Conservation (phyloP, 139 green algal genomes). For the Protoeuglena noctilucae region DNA sequence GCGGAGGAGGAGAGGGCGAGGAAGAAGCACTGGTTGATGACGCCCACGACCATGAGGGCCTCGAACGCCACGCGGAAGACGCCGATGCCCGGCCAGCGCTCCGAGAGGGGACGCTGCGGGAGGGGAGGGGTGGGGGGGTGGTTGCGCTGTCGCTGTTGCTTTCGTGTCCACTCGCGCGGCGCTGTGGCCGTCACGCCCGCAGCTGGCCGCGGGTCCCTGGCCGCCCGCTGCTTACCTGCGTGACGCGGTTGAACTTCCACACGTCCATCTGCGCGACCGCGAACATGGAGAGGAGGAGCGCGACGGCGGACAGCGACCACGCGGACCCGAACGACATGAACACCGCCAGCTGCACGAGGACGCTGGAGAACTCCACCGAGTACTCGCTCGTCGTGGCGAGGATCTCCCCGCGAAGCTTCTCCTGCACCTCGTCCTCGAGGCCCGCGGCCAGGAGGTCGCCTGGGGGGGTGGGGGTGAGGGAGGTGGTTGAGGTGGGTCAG, state of each 20-base stretch:
- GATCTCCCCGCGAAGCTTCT: conserved; percentile 3
- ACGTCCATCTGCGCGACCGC: conserved; percentile 10
- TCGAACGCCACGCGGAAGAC: conserved; percentile 8
- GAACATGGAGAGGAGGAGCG: conserved; percentile 8
- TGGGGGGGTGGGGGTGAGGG: no score
- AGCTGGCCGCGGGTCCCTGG: no score
- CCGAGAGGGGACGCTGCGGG: conserved; percentile 7
- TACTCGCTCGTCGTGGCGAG: not conserved
- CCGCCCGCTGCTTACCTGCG: no score
- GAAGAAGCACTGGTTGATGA: conserved; percentile 15
- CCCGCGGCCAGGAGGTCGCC: no score
- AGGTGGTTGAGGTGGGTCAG: no score
- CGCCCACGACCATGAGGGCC: conserved; percentile 1
- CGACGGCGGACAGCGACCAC: conserved; percentile 14
- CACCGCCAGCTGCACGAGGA: conserved; percentile 14
- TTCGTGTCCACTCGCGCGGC: no score
- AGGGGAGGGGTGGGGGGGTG: no score
- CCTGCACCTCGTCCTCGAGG: no score
- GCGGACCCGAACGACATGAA: conserved; percentile 10
- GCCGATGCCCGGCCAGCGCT: conserved; percentile 3
- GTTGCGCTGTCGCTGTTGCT: no score
- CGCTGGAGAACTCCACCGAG: conserved; percentile 5
- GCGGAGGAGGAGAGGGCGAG: conserved; percentile 8
- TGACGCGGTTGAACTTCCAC: conserved; percentile 17
- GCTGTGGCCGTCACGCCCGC: no score